Percentiles rank a stretch among this genome's conserved stretches.
Evolutionary conservation across 1,284 basidiomycete species (phyloP).

Genomic region (Rhodotorula sp.): DNA sequence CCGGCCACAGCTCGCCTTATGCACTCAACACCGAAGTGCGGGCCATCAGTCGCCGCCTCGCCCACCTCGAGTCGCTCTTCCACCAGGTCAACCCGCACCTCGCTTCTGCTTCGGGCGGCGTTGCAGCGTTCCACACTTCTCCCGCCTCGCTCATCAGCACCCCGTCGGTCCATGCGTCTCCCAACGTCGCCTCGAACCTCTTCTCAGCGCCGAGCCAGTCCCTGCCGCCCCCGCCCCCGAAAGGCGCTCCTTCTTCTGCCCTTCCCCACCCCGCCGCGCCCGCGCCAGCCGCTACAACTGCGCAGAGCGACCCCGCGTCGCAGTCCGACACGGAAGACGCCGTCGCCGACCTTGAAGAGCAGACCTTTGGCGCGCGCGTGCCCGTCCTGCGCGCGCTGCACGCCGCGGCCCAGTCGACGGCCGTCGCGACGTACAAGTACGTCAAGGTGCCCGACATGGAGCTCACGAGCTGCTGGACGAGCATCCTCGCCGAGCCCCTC

Average conservation of each 20-base stretch:
- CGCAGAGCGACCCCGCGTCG: neutral
- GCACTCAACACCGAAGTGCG: constrained; percentile 36
- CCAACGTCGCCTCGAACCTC: neutral
- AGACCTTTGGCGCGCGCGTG: constrained; percentile 36
- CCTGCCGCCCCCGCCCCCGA: neutral
- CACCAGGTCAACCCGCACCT: constrained; percentile 10
- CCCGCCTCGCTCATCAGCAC: neutral
- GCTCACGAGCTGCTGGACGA: constrained; percentile 35
- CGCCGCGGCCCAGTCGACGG: constrained; percentile 15
- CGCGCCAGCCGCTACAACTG: neutral
- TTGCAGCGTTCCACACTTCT: neutral
- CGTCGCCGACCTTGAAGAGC: constrained; percentile 35
- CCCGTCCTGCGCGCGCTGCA: constrained; percentile 33
- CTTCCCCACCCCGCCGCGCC: too few species aligned
- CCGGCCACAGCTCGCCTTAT: constrained; percentile 6
- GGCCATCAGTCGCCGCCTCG: constrained; percentile 31
- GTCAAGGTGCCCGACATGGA: constrained; percentile 31
- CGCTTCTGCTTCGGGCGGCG: neutral
- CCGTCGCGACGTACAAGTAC: constrained; percentile 18
- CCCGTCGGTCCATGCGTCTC: neutral
- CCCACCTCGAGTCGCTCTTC: constrained; percentile 36
- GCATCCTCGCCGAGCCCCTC: constrained; percentile 38
- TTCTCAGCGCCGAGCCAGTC: neutral
- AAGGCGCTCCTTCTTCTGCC: neutral
- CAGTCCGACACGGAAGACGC: constrained; percentile 38